These are phyloP conservation scores for Fragilaria crotonensis DNA, from an alignment of 108 stramenopile genomes.

Conservation along the genomic window DNA sequence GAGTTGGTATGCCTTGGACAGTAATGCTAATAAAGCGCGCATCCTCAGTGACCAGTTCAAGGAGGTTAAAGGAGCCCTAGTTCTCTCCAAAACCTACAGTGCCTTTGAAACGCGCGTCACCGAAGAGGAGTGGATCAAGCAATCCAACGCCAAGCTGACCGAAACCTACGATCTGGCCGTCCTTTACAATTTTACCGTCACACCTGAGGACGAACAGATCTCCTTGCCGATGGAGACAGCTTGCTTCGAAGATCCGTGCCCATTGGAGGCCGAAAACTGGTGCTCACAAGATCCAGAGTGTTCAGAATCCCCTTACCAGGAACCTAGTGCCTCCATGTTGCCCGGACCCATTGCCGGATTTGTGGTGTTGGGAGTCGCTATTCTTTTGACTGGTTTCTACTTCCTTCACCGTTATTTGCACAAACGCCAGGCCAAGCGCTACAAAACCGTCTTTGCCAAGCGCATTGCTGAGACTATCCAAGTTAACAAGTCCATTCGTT, in stretches of 20 bases:
- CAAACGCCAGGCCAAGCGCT: slow-evolving; percentile 4
- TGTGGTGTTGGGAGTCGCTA: background rate
- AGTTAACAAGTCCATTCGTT: background rate
- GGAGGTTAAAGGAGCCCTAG: background rate
- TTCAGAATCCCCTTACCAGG: slow-evolving; percentile 9
- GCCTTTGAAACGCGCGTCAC: background rate
- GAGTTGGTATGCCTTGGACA: background rate
- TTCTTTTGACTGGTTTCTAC: background rate
- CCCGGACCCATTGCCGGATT: slow-evolving; percentile 8
- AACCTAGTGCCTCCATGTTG: slow-evolving; percentile 3
- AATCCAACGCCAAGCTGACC: background rate
- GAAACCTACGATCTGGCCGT: too few relatives aligned
- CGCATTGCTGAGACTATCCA: slow-evolving; percentile 8
- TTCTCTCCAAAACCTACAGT: background rate
- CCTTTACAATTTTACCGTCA: too few relatives aligned
- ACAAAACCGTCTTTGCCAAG: slow-evolving; percentile 3
- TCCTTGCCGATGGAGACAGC: background rate
- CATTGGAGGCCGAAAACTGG: slow-evolving; percentile 11
- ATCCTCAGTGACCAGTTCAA: background rate
- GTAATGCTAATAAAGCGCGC: background rate
- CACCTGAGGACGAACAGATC: background rate
- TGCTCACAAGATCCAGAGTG: slow-evolving; percentile 8
- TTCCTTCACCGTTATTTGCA: background rate
- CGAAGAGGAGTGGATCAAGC: background rate
- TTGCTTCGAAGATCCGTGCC: slow-evolving; percentile 1